A percentile compares a stretch with the other conserved stretches of the same genome.
phyloP scores from a whole-genome alignment of 2,329 filamentous ascomycete species.

The Penicillium aurantiogriseum region DNA sequence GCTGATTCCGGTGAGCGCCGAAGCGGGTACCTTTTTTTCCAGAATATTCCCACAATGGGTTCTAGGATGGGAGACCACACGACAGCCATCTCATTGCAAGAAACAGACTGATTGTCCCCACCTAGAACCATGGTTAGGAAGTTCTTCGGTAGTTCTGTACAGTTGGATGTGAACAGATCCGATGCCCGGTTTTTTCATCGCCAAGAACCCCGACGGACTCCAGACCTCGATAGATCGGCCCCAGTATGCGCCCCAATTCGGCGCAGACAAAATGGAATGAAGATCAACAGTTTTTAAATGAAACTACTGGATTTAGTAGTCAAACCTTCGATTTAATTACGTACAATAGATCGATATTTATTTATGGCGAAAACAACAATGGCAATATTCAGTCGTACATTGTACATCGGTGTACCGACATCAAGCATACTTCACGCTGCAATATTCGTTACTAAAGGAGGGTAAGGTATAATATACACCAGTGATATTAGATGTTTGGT shows the following conservation, averaged over 20 bases:
- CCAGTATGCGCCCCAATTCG: neutral
- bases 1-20: neutral
- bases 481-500: neutral
- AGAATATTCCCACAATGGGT: too few relatives aligned
- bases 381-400: neutral
- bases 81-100: neutral
- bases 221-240: neutral
- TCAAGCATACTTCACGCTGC: neutral
- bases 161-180: neutral
- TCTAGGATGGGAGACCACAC: neutral
- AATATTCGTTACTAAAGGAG: neutral
- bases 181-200: neutral
- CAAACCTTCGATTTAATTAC: neutral
- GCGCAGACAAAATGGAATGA: neutral
- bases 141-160: neutral
- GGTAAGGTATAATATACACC: neutral
- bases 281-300: neutral
- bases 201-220: neutral
- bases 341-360: neutral
- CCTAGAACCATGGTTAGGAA: neutral
- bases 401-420: neutral
- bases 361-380: neutral
- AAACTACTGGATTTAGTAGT: neutral
- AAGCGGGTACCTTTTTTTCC: neutral
- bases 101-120: neutral